Conservation (phyloP, 2,329 filamentous ascomycete species). For the Stachybotrys elegans region DNA sequence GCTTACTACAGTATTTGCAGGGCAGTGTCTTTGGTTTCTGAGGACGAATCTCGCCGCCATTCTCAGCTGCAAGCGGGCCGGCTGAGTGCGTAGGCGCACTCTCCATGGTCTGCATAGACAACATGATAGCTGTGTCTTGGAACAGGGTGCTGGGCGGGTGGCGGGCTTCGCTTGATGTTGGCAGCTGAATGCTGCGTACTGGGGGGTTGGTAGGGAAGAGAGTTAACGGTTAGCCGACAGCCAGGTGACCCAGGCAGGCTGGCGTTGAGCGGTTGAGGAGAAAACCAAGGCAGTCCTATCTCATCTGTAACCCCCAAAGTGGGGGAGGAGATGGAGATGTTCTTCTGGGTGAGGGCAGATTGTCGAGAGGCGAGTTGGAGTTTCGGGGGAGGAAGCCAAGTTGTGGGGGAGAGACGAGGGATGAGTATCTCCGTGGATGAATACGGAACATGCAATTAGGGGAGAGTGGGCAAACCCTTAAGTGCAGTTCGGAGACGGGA, state of each 20-base stretch:
- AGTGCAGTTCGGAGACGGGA: no score
- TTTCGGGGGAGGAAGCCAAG: neutral
- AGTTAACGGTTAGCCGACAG: neutral
- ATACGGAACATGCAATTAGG: neutral
- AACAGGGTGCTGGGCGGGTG: no score
- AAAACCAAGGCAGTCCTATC: no score
- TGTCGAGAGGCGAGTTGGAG: neutral
- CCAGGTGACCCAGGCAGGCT: neutral
- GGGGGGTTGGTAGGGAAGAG: no score
- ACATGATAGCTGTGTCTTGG: constrained; percentile 41
- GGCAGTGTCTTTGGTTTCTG: constrained; percentile 58
- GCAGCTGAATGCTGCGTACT: no score
- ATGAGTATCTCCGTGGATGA: neutral
- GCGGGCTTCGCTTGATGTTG: no score
- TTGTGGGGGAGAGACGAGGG: constrained; percentile 1
- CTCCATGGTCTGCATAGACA: constrained; percentile 50
- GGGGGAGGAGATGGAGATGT: neutral
- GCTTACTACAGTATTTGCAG: constrained; percentile 59
- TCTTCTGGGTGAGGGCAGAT: no score
- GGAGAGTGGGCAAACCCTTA: no score
- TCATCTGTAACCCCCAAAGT: neutral
- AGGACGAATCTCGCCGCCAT: constrained; percentile 46
- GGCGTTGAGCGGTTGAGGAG: no score
- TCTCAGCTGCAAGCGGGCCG: constrained; percentile 28
- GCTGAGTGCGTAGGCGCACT: constrained; percentile 29